Conservation (phyloP, 75 land plant genomes). For the Pinus albicaulis region DNA sequence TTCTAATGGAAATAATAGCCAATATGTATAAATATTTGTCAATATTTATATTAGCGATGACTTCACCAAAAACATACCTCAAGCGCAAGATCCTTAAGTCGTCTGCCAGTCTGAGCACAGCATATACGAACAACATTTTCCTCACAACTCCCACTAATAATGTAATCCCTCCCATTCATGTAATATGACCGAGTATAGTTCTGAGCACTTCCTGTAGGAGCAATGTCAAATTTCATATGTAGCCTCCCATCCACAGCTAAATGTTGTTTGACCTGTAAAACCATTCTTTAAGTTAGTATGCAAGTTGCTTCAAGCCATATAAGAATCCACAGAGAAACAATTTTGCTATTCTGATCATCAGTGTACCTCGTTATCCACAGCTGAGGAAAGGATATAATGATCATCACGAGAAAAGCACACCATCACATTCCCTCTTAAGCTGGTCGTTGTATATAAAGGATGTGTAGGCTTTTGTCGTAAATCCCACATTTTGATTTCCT, state of each 20-base stretch:
- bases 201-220: conserved; percentile 61
- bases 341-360: not conserved
- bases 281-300: not conserved
- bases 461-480: conserved; percentile 56
- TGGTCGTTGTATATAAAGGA: conserved; percentile 70
- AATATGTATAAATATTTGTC: not conserved
- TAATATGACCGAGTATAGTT: conserved; percentile 91
- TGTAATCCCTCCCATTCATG: conserved; percentile 86
- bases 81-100: conserved; percentile 66
- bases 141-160: conserved; percentile 90
- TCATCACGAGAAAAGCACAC: conserved; percentile 92
- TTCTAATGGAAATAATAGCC: not conserved
- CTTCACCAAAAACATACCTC: conserved; percentile 45
- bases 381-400: conserved; percentile 78
- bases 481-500: conserved; percentile 87
- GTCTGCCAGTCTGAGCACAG: conserved; percentile 87
- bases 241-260: conserved; percentile 80
- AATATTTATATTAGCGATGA: not conserved
- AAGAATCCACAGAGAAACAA: not conserved
- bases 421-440: conserved; percentile 85
- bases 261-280: conserved; percentile 68
- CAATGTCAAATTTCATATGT: conserved; percentile 70
- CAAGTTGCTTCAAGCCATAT: not conserved
- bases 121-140: conserved; percentile 79
- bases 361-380: conserved; percentile 89